Percentiles rank a stretch among this genome's conserved stretches.
Conservation (phyloP, 2,329 filamentous ascomycete genomes). For the Aspergillus fischeri region DNA sequence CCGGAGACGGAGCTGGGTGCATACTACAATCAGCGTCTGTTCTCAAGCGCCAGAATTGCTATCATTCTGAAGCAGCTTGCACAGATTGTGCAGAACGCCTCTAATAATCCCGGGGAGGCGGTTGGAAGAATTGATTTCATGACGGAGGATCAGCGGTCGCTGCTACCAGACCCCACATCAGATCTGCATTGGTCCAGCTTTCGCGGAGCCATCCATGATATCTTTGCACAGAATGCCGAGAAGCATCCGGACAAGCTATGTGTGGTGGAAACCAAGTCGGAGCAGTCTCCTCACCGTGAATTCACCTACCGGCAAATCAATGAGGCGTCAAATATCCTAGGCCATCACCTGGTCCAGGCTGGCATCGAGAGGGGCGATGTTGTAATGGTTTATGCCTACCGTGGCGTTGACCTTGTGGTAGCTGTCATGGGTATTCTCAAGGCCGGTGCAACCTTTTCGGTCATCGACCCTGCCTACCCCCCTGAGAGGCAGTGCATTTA, state of each 20-base stretch:
- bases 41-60: constrained; percentile 43
- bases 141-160: constrained; percentile 29
- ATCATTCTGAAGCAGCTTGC: constrained; percentile 42
- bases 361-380: constrained; percentile 78
- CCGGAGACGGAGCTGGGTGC: constrained; percentile 33
- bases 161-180: constrained; percentile 41
- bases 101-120: constrained; percentile 35
- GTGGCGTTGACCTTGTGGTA: constrained; percentile 72
- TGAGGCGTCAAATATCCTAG: constrained; percentile 74
- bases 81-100: constrained; percentile 39
- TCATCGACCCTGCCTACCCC: constrained; percentile 77
- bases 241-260: constrained; percentile 65
- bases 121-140: constrained; percentile 44
- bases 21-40: constrained; percentile 44
- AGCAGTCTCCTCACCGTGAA: constrained; percentile 52
- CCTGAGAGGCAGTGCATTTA: constrained; percentile 77
- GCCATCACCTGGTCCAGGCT: constrained; percentile 70
- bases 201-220: constrained; percentile 43
- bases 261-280: constrained; percentile 60
- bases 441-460: constrained; percentile 57
- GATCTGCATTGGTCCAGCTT: constrained; percentile 45
- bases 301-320: constrained; percentile 87
- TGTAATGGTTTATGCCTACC: constrained; percentile 87
- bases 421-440: constrained; percentile 72
- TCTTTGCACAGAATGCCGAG: constrained; percentile 50